Conservation (phyloP, 2,329 filamentous ascomycete species). For the Magnaporthiopsis poae region DNA sequence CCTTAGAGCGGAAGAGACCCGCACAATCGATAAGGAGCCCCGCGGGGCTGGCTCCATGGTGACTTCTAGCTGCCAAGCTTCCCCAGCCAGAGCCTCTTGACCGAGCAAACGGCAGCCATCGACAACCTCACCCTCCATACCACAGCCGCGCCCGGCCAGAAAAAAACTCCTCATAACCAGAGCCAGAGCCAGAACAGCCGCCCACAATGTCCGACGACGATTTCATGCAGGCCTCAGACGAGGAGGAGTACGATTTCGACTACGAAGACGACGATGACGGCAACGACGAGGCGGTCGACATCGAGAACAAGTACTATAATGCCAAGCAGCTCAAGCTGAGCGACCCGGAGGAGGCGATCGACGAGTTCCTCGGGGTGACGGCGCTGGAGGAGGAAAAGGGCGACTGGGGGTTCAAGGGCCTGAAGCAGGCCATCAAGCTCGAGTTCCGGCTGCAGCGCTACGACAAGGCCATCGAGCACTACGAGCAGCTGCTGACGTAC, state of each 20-base stretch:
- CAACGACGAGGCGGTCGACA: constrained; percentile 78
- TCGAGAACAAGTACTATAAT: constrained; percentile 99
- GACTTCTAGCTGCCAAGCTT: neutral
- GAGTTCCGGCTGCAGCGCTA: constrained; percentile 90
- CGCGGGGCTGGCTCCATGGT: too few relatives aligned
- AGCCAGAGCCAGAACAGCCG: neutral
- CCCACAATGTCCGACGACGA: constrained; percentile 72
- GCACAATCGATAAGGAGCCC: neutral
- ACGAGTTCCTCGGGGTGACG: constrained; percentile 84
- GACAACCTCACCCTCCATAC: neutral
- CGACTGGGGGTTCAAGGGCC: constrained; percentile 96
- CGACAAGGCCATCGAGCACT: constrained; percentile 82
- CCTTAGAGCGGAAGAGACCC: neutral
- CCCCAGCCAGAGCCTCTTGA: neutral
- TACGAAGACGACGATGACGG: constrained; percentile 87
- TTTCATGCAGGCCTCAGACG: constrained; percentile 87
- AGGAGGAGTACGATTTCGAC: constrained; percentile 94
- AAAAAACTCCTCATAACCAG: neutral
- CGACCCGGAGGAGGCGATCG: constrained; percentile 78
- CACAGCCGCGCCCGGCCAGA: neutral
- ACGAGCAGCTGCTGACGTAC: constrained; percentile 88
- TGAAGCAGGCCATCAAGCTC: constrained; percentile 96
- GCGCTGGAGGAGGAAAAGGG: constrained; percentile 80
- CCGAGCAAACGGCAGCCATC: neutral
- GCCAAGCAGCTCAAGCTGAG: constrained; percentile 89